These are phyloP conservation scores for Omphalotus olearius DNA, from an alignment of 1,284 basidiomycete species.

Conservation along the genomic window DNA sequence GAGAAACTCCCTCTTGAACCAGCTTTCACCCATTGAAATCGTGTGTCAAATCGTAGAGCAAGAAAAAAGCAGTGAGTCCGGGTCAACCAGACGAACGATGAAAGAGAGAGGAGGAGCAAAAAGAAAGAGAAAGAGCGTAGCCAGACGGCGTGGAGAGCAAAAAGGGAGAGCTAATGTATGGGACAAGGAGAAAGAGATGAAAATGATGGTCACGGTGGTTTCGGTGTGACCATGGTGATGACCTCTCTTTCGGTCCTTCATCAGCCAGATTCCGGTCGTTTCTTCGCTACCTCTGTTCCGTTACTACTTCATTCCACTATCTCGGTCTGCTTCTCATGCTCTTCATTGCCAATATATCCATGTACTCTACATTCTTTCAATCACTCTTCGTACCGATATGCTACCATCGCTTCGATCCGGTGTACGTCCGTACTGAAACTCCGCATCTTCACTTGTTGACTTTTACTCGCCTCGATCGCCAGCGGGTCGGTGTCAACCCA, in stretches of 20 bases:
- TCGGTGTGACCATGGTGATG: constrained; percentile 15
- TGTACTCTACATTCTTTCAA: background rate
- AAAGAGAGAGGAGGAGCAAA: constrained; percentile 23
- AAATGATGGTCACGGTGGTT: constrained; percentile 11
- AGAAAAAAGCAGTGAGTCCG: constrained; percentile 27
- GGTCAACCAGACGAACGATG: constrained; percentile 40
- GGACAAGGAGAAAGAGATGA: constrained; percentile 15
- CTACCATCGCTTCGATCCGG: constrained; percentile 86
- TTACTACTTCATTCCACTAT: background rate
- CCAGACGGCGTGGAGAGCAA: constrained; percentile 27
- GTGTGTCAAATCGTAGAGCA: constrained; percentile 16
- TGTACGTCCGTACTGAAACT: constrained; percentile 91
- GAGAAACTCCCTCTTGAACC: constrained; percentile 70
- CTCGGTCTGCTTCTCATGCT: background rate
- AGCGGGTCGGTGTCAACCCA: constrained; percentile 96
- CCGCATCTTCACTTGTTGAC: constrained; percentile 91
- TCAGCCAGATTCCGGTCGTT: background rate
- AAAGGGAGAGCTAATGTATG: constrained; percentile 21
- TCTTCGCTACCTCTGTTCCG: background rate
- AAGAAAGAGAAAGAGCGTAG: constrained; percentile 22
- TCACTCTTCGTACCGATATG: constrained; percentile 66
- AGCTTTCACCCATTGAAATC: constrained; percentile 54
- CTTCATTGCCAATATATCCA: background rate
- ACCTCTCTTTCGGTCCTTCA: background rate
- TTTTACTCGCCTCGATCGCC: constrained; percentile 92